Conservation (phyloP, 1,139 yeast species). For the Hanseniaspora sp. region DNA sequence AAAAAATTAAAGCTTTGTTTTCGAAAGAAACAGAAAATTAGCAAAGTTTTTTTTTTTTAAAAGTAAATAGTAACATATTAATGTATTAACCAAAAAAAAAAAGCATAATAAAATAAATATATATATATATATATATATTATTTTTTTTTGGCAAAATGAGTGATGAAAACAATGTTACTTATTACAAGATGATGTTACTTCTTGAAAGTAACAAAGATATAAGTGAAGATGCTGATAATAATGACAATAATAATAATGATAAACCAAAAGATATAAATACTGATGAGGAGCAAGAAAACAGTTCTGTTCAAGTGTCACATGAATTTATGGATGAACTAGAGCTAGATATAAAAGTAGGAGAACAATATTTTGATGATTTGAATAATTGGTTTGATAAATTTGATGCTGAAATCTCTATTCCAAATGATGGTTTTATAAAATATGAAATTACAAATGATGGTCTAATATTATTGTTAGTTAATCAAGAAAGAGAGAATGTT, state of each 20-base stretch:
- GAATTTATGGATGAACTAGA: slow-evolving; percentile 15
- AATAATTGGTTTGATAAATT: slow-evolving; percentile 53
- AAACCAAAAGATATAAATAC: background rate
- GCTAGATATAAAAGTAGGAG: slow-evolving; percentile 23
- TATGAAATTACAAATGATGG: slow-evolving; percentile 69
- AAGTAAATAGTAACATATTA: too few relatives aligned
- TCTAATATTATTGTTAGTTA: slow-evolving; percentile 48
- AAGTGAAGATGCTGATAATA: background rate
- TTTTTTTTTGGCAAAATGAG: background rate
- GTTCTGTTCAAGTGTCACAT: slow-evolving; percentile 11
- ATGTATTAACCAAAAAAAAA: background rate
- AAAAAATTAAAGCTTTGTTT: background rate
- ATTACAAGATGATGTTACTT: slow-evolving; percentile 8
- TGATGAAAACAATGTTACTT: background rate
- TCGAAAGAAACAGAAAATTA: background rate
- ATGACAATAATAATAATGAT: background rate
- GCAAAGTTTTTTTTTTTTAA: too few relatives aligned
- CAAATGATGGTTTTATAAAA: slow-evolving; percentile 56
- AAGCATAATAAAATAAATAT: background rate
- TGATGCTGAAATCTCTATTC: slow-evolving; percentile 50
- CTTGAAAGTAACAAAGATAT: slow-evolving; percentile 8
- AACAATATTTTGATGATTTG: slow-evolving; percentile 47
- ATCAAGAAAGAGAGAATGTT: slow-evolving; percentile 25
- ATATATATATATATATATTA: background rate
- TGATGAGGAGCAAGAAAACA: background rate